Evolutionary conservation across 1,139 yeast species (phyloP), one percentile per base, ranked within the genome.

Genomic region (Lodderomyces orthopsilosis): DNA sequence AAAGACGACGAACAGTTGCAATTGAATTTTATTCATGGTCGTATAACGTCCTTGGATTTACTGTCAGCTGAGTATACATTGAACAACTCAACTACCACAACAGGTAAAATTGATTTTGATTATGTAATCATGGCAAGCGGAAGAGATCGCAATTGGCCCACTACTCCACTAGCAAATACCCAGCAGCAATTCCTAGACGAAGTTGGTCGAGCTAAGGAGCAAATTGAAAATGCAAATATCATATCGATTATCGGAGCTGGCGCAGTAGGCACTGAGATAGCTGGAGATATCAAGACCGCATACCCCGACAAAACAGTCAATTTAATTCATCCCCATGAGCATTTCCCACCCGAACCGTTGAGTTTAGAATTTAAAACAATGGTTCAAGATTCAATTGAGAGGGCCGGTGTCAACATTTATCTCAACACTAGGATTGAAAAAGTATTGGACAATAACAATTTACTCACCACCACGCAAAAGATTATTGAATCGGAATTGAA

Each of bases 71-170:
- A 26, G 12, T 43, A 43, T 40, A 27, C 27, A 7, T 28, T 40
- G 8, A 37, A 37, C 17, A 33, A 37, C 14, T 27, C 32, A n/a
- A 27, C 8, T 15, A 9, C 34, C 4, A 2, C 3, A 2, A 12
- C 10, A 8, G 26, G n/a, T 12, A 36, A 24, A 1, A 56, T 75
- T 17, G 58, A 58, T n/a, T 79, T 76, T 53, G 79, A 77, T 50
- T 77, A 73, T 48, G 72, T 72, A 18, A 61, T 77, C 4, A 54
- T 70, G 48, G 79, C 82, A 2, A 59, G 76, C 2, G 84, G 84
- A 1, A 58, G 82, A 54, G 66, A 75, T 46, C 59, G 83, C 46
- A 58, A 61, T 36, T 77, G 80, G 79, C 84, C 83, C 10, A 70
- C 77, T 28, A 76, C 79, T 17, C 83, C 83, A 1, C 50, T 53